Evolutionary conservation across 2,329 filamentous ascomycete species (phyloP).

Genomic region (Calonectria leucothoes): DNA sequence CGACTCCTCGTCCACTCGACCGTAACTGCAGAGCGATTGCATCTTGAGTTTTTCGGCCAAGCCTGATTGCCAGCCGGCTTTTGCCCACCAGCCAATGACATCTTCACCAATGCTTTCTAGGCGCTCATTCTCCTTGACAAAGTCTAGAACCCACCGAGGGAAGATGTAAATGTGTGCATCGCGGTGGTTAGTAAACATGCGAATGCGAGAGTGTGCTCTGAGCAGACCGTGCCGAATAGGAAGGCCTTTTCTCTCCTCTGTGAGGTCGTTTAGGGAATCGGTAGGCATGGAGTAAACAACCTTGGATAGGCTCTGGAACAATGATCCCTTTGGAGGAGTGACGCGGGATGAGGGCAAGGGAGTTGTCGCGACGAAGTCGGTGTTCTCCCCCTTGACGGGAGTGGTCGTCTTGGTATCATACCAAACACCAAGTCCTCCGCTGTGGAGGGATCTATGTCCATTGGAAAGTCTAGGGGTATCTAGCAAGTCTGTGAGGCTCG

Average conservation of each 20-base stretch:
- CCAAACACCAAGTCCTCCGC: slow-evolving; percentile 89
- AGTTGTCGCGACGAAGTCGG: slow-evolving; percentile 88
- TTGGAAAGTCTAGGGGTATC: slow-evolving; percentile 58
- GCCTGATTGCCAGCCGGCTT: slow-evolving; percentile 89
- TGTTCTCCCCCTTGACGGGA: slow-evolving; percentile 88
- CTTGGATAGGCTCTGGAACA: slow-evolving; percentile 77
- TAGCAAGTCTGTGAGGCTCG: slow-evolving; percentile 73
- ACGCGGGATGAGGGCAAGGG: slow-evolving; percentile 69
- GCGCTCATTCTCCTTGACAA: slow-evolving; percentile 81
- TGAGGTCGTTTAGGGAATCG: slow-evolving; percentile 86
- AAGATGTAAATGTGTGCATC: slow-evolving; percentile 97
- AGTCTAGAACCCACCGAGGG: slow-evolving; percentile 89
- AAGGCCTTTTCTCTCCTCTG: slow-evolving; percentile 78
- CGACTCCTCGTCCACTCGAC: slow-evolving; percentile 53
- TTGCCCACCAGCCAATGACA: slow-evolving; percentile 94
- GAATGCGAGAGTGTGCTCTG: slow-evolving; percentile 78
- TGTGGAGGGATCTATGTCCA: slow-evolving; percentile 57
- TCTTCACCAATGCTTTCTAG: slow-evolving; percentile 93
- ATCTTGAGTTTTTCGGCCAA: slow-evolving; percentile 83
- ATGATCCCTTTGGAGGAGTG: slow-evolving; percentile 63
- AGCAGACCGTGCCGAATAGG: slow-evolving; percentile 82
- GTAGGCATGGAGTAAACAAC: slow-evolving; percentile 89
- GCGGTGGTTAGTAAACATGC: slow-evolving; percentile 85
- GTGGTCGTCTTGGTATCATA: slow-evolving; percentile 85
- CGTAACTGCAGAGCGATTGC: slow-evolving; percentile 65